Evolutionary conservation across 495 filamentous ascomycete species (phyloP), one percentile per base, ranked within the genome.

Genomic region (Aspergillus wentii): DNA sequence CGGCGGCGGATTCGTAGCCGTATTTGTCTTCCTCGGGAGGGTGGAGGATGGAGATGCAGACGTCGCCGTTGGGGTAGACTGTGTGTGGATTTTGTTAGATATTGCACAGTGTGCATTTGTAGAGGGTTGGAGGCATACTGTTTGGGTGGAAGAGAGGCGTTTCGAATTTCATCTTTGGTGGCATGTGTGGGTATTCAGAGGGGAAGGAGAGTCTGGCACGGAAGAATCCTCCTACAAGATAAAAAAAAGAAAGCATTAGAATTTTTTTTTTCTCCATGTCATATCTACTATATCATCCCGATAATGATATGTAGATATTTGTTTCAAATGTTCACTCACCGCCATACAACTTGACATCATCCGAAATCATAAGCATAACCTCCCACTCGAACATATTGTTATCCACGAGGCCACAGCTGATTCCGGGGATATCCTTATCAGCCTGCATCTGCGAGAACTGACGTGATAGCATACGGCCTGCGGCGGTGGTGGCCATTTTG

Each of bases 341-440:
- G 48, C 91, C 94, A 54, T 97, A 98, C 54, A 87, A 83, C 62
- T 94, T 91, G 62, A 87, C 91, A 49, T 98, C 92, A 53, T 98
- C 92, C 20, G 75, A 86, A 51, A 98, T 92, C 92, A 98, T 98
- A 22, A 98, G 76, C 85, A 95, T 95, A 11, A 98, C 88, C 60
- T 97, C 91, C 92, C 92, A 98, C 69, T 96, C 85, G 47, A 95
- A 96, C n/a, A 97, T 83, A 56, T 94, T 96, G 67, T 71, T 82
- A 44, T 81, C 79, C 17, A 92, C 80, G 20, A 98, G 70, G 1
- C 92, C 92, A 56, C 85, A 92, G 46, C 88, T 94, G 51, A 98
- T 95, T 25, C 89, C 92, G 0, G 88, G 87, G 20, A 96, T 83
- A 62, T 94, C 87, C 52, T 86, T 89, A 51, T 87, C 85, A 11